Evolutionary conservation across 768 basidiomycete species (phyloP), one percentile per base, ranked within the genome.

Genomic region (Mycena haematopus): DNA sequence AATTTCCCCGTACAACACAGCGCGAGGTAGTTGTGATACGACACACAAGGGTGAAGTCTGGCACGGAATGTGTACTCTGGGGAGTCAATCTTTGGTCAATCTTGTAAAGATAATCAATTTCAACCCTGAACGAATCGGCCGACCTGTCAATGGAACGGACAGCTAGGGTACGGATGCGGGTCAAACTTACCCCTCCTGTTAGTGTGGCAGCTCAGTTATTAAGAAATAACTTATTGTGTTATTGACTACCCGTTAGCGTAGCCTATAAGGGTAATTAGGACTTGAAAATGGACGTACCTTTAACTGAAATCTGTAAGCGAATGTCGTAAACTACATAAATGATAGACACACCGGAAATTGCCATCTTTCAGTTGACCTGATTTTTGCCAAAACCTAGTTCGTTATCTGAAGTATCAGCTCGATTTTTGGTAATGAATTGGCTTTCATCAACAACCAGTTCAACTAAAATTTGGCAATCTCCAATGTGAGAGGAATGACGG

Each of bases 171-270:
- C 50, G 31, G 50, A 51, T 51, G 50, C 50, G 50, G 50, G 50
- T 51, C 50, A 51, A 51, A 35, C n/a, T 51, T 33, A 51, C 50
- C 50, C 50, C 33, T 51, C 52, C 52, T 55, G 25, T 55, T 55
- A 44, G 53, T 22, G 33, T 55, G 44, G 53, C 42, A 33, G 40
- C 42, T 55, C 53, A 52, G 10, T 52, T 36, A 52, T 40, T 6
- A 52, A 47, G 46, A 47, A 27, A 40, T 22, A 53, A 53, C 38
- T 53, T 29, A 33, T 31, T 45, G 33, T 45, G 40, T 56, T 56
- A 56, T 56, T 56, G 29, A 11, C 54, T 56, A 56, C 54, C 54
- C 33, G 42, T 46, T 56, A 46, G 54, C 54, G 29, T 56, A 56
- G 54, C 14, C 54, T 56, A 56, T 11, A 46, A 33, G 44, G 24